Base-by-base conservation (phyloP, 768 basidiomycete genomes). In the Naganishia friedmannii region DNA sequence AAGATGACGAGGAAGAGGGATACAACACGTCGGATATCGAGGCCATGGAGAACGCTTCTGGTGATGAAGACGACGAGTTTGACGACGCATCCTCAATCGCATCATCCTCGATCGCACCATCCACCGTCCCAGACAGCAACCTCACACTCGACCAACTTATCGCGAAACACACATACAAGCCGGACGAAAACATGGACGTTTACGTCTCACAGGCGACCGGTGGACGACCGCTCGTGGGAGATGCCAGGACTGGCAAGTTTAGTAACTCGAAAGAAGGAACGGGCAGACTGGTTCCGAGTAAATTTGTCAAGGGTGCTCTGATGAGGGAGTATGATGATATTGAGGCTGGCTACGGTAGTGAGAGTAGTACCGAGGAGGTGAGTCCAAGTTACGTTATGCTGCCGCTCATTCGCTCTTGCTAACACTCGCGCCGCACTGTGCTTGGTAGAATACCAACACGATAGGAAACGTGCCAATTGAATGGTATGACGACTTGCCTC, bases 401-500 rank as follows among this genome's bases (percentile, higher is more conserved):
- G 53, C 17, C 48, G 46, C 46, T 46, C 63, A 45, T 56, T 37
- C 28, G 10, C 31, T 56, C 56, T 23, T 54, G 31, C 58, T 70
- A 37, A 58, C n/a, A n/a, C n/a, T n/a, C n/a, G n/a, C n/a, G n/a
- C n/a, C n/a, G 23, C 15, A n/a, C n/a, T 1, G 4, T 58, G 65
- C 31, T 23, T 71, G 1, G 3, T 74, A 98, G 93, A 86, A 88
- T 66, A 91, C 90, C n/a, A 98, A 96, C 79, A 91, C 94, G 70
- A 88, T 96, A 74, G 96, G 96, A 66, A 86, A 95, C 82, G 84
- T 99, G 72, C 96, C 96, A 55, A 89, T 90, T 86, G 93, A 99
- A 77, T 99, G 95, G 93, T 99, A 99, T 81, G 96, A 98, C 79
- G 94, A 98, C 84, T 84, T 99, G 74, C 96, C 96, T n/a, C 96